phyloP scores from a whole-genome alignment of 768 basidiomycete species.

The Nidularia pulvinata region DNA sequence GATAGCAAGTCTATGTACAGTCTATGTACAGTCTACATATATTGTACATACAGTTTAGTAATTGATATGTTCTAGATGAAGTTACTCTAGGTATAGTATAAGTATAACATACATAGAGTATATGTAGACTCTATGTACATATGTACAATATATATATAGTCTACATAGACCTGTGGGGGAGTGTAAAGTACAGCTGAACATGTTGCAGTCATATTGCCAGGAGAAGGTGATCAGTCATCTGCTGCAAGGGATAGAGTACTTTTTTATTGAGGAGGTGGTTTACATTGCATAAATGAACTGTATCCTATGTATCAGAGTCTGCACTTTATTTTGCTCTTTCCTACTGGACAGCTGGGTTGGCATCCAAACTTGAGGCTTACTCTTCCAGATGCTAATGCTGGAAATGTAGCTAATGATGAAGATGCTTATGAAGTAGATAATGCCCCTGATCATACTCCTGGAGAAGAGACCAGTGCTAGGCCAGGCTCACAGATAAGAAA shows the following conservation, averaged over 20 bases:
- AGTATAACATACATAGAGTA: no score
- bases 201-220: constrained; percentile 36
- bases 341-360: constrained; percentile 36
- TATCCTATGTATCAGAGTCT: constrained; percentile 32
- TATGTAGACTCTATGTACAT: no score
- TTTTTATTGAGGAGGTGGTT: constrained; percentile 7
- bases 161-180: no score
- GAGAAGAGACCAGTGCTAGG: constrained; percentile 2
- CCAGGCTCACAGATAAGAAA: constrained; percentile 13
- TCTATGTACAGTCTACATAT: no score
- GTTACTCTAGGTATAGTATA: no score
- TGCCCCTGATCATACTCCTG: constrained; percentile 13
- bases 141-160: no score
- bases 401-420: constrained; percentile 1
- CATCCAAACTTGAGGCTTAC: not conserved
- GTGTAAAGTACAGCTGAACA: constrained; percentile 25
- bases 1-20: no score
- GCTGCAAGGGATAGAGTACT: constrained; percentile 31
- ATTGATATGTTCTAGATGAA: no score
- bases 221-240: constrained; percentile 12
- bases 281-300: constrained; percentile 27
- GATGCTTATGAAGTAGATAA: not conserved
- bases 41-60: no score
- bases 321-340: constrained; percentile 44
- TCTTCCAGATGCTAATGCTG: not conserved